Conservation (phyloP, 2,329 filamentous ascomycete species). For the Lecanicillium sp. region DNA sequence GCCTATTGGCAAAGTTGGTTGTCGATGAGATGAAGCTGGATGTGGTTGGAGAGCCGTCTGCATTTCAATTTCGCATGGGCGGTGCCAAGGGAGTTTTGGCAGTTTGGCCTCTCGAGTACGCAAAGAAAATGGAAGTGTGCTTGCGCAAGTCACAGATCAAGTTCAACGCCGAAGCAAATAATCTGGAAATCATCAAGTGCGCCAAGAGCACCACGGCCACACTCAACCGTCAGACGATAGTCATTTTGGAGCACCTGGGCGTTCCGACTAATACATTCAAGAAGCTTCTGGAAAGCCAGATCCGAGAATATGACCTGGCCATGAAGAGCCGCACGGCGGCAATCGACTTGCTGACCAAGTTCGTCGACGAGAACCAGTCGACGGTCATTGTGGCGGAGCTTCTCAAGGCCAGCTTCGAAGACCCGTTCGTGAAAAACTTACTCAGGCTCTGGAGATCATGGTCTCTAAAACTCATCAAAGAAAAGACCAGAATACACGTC, state of each 20-base stretch:
- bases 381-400: conserved; percentile 70
- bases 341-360: conserved; percentile 60
- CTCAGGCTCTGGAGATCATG: conserved; percentile 82
- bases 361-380: conserved; percentile 79
- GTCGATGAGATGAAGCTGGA: conserved; percentile 61
- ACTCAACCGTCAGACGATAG: conserved; percentile 85
- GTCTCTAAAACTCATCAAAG: conserved; percentile 84
- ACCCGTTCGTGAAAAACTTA: conserved; percentile 78
- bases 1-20: conserved; percentile 67
- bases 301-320: conserved; percentile 62
- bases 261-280: conserved; percentile 63
- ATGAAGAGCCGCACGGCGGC: conserved; percentile 62
- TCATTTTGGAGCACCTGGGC: conserved; percentile 73
- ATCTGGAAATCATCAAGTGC: conserved; percentile 78
- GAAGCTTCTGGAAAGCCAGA: conserved; percentile 59
- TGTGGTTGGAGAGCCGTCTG: conserved; percentile 60
- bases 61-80: conserved; percentile 86
- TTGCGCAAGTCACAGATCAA: conserved; percentile 84
- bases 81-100: conserved; percentile 87
- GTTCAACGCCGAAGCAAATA: conserved; percentile 64
- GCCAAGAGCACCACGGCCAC: conserved; percentile 72
- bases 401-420: conserved; percentile 74
- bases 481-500: conserved; percentile 81
- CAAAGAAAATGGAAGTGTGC: conserved; percentile 62
- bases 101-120: conserved; percentile 55